A percentile compares a stretch with the other conserved stretches of the same genome.
phyloP scores from a whole-genome alignment of 257 asterid genomes.

The Thymus mandschuricus region DNA sequence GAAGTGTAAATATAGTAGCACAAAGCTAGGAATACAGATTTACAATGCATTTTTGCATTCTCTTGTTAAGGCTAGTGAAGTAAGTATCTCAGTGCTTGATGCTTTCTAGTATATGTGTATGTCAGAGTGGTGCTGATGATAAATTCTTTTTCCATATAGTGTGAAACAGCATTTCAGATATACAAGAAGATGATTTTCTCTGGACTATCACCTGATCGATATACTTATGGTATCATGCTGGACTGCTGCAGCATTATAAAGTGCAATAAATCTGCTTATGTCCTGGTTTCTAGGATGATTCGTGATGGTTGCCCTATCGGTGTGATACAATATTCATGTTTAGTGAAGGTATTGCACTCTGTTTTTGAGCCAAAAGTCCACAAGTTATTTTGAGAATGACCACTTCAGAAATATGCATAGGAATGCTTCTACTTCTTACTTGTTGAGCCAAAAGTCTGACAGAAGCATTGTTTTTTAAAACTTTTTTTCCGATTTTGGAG shows the following conservation, averaged over 20 bases:
- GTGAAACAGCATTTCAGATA: conserved; percentile 55
- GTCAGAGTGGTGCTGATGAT: conserved; percentile 17
- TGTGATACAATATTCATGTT: conserved; percentile 55
- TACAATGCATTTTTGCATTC: conserved; percentile 72
- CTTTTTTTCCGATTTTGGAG: not conserved
- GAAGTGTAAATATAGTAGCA: conserved; percentile 37
- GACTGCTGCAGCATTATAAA: conserved; percentile 60
- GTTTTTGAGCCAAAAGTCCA: conserved; percentile 3
- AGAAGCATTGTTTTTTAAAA: not conserved
- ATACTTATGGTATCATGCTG: conserved; percentile 69
- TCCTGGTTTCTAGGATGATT: conserved; percentile 71
- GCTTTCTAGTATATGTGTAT: conserved; percentile 27
- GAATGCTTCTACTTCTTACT: no score
- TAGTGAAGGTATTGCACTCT: conserved; percentile 64
- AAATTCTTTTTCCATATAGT: conserved; percentile 40
- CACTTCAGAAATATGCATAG: not conserved
- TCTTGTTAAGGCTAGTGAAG: conserved; percentile 80
- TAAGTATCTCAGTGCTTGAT: conserved; percentile 40
- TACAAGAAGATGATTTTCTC: conserved; percentile 65
- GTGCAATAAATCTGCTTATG: conserved; percentile 70
- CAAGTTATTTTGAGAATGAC: not conserved
- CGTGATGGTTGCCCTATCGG: conserved; percentile 61
- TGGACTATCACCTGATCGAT: conserved; percentile 58
- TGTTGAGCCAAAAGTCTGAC: no score
- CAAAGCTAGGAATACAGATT: conserved; percentile 42